Evolutionary conservation across 306 rosid genomes (phyloP).

Genomic region (Trifolium dubium): DNA sequence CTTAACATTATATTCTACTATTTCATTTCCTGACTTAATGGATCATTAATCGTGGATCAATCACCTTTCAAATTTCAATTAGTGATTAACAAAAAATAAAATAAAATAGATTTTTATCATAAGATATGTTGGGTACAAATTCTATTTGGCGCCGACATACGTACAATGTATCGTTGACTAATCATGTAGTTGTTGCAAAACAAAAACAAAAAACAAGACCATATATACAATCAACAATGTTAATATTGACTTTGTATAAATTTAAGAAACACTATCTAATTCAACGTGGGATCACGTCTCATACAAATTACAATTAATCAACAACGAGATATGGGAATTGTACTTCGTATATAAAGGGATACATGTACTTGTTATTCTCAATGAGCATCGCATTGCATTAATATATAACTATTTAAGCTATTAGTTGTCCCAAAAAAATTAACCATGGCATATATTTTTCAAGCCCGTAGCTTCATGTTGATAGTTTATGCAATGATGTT

Average conservation of each 20-base stretch:
- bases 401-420: not conserved
- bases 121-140: not conserved
- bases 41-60: constrained; percentile 16
- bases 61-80: not conserved
- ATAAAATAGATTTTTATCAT: constrained; percentile 1
- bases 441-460: constrained; percentile 58
- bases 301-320: not conserved
- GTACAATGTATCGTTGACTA: constrained; percentile 17
- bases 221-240: constrained; percentile 20
- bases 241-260: constrained; percentile 38
- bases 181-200: not conserved
- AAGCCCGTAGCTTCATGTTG: constrained; percentile 43
- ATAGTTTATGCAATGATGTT: constrained; percentile 43
- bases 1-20: not conserved
- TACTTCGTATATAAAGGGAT: constrained; percentile 44
- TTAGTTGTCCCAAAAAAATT: constrained; percentile 4
- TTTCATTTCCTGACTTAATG: not conserved
- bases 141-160: constrained; percentile 3
- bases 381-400: constrained; percentile 35
- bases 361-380: constrained; percentile 40
- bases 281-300: constrained; percentile 68
- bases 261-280: constrained; percentile 33
- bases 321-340: constrained; percentile 33
- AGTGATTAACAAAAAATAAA: not conserved
- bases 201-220: too few species aligned